phyloP scores from a whole-genome alignment of 345 rosid genomes.

The Corchorus olitorius region DNA sequence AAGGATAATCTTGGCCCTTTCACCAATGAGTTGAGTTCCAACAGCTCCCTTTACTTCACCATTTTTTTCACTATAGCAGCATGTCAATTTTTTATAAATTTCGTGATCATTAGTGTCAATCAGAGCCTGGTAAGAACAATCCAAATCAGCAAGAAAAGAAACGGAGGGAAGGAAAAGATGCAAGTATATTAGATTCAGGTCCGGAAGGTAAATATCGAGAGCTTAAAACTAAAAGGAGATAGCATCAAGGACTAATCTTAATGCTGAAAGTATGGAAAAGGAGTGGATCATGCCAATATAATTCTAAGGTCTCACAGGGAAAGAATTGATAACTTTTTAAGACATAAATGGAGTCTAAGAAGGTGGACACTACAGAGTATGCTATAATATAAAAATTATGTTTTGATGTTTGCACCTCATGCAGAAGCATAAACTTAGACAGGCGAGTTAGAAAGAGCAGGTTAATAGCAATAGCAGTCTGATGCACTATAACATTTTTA shows the following conservation, averaged over 20 bases:
- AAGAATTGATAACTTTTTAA: neutral
- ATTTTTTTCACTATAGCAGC: conserved; percentile 57
- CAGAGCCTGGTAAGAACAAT: conserved; percentile 62
- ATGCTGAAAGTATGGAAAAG: neutral
- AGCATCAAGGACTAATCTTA: conserved; percentile 11
- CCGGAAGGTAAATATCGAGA: neutral
- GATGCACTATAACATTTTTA: neutral
- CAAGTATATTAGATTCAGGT: neutral
- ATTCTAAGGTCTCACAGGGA: neutral
- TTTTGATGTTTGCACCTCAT: neutral
- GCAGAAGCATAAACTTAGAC: neutral
- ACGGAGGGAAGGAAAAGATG: conserved; percentile 10
- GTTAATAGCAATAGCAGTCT: neutral
- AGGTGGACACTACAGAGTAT: neutral
- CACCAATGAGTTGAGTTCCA: conserved; percentile 80
- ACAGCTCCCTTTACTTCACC: conserved; percentile 71
- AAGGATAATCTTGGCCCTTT: conserved; percentile 86
- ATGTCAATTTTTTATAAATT: conserved; percentile 65
- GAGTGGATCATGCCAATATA: neutral
- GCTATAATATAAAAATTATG: neutral
- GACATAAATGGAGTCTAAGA: neutral
- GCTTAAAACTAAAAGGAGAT: neutral
- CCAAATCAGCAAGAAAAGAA: conserved; percentile 9
- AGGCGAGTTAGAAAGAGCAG: neutral
- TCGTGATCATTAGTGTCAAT: conserved; percentile 75